Evolutionary conservation across 2,329 filamentous ascomycete species (phyloP).

Genomic region (Fusarium sp.): DNA sequence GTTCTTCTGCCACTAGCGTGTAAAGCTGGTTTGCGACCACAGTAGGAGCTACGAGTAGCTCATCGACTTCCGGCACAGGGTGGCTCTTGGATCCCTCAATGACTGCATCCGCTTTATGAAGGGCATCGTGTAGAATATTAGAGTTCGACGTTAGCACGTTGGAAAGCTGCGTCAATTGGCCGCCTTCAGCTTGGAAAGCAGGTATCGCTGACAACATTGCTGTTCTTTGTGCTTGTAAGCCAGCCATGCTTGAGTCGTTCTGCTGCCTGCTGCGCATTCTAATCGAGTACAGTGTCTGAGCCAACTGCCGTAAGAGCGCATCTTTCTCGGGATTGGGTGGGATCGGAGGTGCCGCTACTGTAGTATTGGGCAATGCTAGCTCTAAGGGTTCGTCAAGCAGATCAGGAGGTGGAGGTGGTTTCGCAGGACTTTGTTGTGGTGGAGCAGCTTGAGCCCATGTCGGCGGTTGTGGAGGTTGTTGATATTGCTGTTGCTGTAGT

Average conservation of each 20-base stretch:
- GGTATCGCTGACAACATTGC: constrained; percentile 79
- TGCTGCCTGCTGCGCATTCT: constrained; percentile 77
- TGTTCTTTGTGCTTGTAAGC: constrained; percentile 80
- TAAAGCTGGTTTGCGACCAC: constrained; percentile 95
- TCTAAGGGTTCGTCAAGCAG: constrained; percentile 68
- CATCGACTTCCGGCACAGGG: constrained; percentile 82
- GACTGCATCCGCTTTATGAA: constrained; percentile 81
- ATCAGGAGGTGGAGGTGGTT: constrained; percentile 60
- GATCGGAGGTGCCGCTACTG: constrained; percentile 81
- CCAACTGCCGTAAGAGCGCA: constrained; percentile 82
- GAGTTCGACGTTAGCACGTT: constrained; percentile 81
- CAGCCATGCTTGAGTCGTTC: constrained; percentile 78
- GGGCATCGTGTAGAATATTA: constrained; percentile 78
- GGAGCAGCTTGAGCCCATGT: constrained; percentile 45
- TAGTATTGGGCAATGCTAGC: constrained; percentile 61
- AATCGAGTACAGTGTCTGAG: constrained; percentile 74
- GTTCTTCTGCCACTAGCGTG: constrained; percentile 87
- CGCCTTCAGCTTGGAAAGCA: constrained; percentile 78
- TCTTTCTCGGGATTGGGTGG: constrained; percentile 97
- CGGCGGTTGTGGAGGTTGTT: constrained; percentile 41
- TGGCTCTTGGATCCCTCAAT: constrained; percentile 79
- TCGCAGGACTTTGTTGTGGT: constrained; percentile 37
- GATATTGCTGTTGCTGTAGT: constrained; percentile 34
- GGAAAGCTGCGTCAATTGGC: constrained; percentile 76
- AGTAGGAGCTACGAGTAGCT: constrained; percentile 91